Percentiles rank a stretch among this genome's conserved stretches.
Conservation (phyloP, 1,284 basidiomycete genomes). For the Bondarzewia mesenterica region DNA sequence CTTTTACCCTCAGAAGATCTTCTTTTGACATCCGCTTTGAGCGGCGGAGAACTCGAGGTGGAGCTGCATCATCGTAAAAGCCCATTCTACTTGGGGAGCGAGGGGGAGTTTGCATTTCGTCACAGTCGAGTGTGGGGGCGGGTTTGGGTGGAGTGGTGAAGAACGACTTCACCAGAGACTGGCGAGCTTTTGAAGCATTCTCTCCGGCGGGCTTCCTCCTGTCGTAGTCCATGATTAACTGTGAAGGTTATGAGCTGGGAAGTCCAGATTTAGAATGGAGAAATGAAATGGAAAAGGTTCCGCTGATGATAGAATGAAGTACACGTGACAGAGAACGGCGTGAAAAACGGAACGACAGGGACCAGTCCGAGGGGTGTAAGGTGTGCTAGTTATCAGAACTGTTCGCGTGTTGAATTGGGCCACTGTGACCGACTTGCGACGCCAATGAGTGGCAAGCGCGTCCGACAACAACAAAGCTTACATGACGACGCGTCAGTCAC, state of each 20-base stretch:
- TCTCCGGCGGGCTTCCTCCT: not conserved
- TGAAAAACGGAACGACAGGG: not conserved
- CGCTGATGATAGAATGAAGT: too few relatives aligned
- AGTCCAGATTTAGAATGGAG: too few relatives aligned
- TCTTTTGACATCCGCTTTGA: not conserved
- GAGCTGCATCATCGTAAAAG: conserved; percentile 4
- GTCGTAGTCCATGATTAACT: not conserved
- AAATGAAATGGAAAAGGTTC: not conserved
- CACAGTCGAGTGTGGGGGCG: conserved; percentile 4
- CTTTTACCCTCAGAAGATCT: not conserved
- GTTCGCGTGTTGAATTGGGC: not conserved
- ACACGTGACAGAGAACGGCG: too few relatives aligned
- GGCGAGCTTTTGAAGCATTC: not conserved
- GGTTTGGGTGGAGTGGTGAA: conserved; percentile 10
- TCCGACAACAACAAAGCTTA: not conserved
- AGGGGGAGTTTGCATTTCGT: conserved; percentile 7
- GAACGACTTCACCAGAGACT: conserved; percentile 13
- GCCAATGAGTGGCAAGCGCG: not conserved
- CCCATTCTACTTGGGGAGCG: conserved; percentile 15
- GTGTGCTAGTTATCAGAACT: too few relatives aligned
- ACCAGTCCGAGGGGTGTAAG: too few relatives aligned
- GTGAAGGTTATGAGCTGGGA: not conserved
- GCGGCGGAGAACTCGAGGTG: not conserved
- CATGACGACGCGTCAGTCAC: not conserved
- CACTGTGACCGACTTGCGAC: not conserved